Percentiles rank a stretch among this genome's conserved stretches.
Evolutionary conservation across 2,329 filamentous ascomycete genomes (phyloP).

Genomic region (Fusarium sp.): DNA sequence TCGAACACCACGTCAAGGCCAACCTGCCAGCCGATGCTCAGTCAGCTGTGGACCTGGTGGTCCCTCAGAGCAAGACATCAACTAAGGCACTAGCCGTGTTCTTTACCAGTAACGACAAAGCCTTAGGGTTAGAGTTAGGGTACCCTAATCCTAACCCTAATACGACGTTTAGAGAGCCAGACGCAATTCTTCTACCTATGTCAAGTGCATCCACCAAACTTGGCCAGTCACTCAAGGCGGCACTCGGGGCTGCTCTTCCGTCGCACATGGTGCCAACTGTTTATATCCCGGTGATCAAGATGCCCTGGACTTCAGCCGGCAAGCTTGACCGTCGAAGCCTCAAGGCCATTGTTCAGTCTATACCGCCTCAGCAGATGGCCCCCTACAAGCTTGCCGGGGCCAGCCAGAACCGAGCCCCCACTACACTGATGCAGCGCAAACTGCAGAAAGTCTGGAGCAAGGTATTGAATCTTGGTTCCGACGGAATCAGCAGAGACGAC

Average conservation of each 20-base stretch:
- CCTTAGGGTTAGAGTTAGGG: too few relatives aligned
- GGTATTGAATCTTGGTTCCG: neutral
- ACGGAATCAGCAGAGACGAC: conserved; percentile 41
- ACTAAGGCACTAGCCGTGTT: conserved; percentile 42
- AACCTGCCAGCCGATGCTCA: conserved; percentile 58
- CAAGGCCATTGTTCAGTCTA: conserved; percentile 22
- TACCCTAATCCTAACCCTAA: too few relatives aligned
- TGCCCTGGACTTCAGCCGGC: conserved; percentile 60
- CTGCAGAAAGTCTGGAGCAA: conserved; percentile 46
- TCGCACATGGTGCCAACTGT: conserved; percentile 61
- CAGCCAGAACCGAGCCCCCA: conserved; percentile 50
- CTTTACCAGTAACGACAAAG: conserved; percentile 19
- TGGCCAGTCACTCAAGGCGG: conserved; percentile 28
- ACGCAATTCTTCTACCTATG: conserved; percentile 21
- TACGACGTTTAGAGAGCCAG: neutral
- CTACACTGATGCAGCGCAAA: conserved; percentile 55
- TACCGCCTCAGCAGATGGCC: conserved; percentile 17
- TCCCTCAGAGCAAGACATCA: conserved; percentile 50
- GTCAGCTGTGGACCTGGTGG: conserved; percentile 64
- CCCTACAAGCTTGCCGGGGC: conserved; percentile 34
- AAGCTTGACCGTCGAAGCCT: conserved; percentile 63
- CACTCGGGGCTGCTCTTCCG: conserved; percentile 21
- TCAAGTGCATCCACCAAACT: conserved; percentile 12
- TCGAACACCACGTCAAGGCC: conserved; percentile 61
- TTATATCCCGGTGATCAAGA: conserved; percentile 58